Conservation (phyloP, 78 protist genomes). For the Dictyostelium capitatum region DNA sequence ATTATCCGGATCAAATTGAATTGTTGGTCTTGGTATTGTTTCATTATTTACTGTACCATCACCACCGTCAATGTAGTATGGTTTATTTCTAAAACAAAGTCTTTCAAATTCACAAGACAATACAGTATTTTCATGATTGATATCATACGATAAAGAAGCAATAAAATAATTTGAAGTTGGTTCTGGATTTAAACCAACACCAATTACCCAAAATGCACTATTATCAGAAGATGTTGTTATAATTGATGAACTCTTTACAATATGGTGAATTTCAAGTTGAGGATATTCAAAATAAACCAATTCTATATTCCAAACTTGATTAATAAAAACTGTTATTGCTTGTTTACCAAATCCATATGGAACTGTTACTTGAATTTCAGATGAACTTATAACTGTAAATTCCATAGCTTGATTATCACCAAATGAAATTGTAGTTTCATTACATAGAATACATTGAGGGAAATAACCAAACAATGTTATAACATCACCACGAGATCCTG, state of each 20-base stretch:
- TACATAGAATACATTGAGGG: not conserved
- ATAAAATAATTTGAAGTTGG: not conserved
- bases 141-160: not conserved
- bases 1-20: not conserved
- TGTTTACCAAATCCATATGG: not conserved
- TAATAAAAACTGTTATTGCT: not conserved
- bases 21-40: not conserved
- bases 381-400: not conserved
- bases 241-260: not conserved
- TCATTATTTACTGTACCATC: not conserved
- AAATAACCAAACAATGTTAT: not conserved
- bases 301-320: not conserved
- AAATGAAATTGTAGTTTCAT: not conserved
- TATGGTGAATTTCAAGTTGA: not conserved
- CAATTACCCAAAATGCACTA: not conserved
- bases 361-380: not conserved
- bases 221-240: not conserved
- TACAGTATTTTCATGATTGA: not conserved
- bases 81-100: not conserved
- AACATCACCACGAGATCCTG: not conserved
- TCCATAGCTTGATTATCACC: not conserved
- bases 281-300: not conserved
- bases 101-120: not conserved
- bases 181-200: not conserved
- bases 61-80: not conserved